Evolutionary conservation across 2,329 filamentous ascomycete genomes (phyloP), one percentile per base, ranked within the genome.

Genomic region (Xylaria arbuscula): DNA sequence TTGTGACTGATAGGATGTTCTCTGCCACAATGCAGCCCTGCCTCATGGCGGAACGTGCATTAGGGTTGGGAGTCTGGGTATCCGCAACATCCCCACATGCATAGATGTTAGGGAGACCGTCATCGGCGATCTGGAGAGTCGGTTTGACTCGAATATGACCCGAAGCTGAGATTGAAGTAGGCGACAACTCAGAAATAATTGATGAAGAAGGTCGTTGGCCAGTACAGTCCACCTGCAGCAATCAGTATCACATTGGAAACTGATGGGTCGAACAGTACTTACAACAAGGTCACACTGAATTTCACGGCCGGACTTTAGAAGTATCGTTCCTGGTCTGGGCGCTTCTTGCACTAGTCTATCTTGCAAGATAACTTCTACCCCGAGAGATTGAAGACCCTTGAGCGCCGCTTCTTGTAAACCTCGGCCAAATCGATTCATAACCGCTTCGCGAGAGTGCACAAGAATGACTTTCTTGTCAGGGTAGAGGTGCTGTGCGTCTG

Each of bases 21-120:
- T 64, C 61, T n/a, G 61, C 61, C 24, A 63, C 61, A n/a, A 63
- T n/a, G 40, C 40, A 63, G 17, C 51, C 61, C 19, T 63, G 61
- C n/a, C 61, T 53, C 62, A 64, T 64, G 1, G 62, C 62, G 0
- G 62, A 56, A 4, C 61, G 51, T 11, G 61, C 61, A 17, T 63
- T 64, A 1, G 62, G 62, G 34, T 64, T 64, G 8, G 62, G 62
- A 1, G 62, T 64, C 36, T 51, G 57, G 17, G 62, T 64, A n/a
- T 64, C 45, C 4, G 62, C 62, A 53, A 58, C 62, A 40, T 64
- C 62, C 2, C 54, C 62, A 9, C 62, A 64, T 1, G 54, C 62
- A 42, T 64, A 64, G 22, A 64, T 28, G 22, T 57, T 64, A 36
- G 62, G 62, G 9, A 64, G 36, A 6, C 34, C 51, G 8, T 58